Conservation (phyloP, 495 filamentous ascomycete genomes). For the Lepraria neglecta region DNA sequence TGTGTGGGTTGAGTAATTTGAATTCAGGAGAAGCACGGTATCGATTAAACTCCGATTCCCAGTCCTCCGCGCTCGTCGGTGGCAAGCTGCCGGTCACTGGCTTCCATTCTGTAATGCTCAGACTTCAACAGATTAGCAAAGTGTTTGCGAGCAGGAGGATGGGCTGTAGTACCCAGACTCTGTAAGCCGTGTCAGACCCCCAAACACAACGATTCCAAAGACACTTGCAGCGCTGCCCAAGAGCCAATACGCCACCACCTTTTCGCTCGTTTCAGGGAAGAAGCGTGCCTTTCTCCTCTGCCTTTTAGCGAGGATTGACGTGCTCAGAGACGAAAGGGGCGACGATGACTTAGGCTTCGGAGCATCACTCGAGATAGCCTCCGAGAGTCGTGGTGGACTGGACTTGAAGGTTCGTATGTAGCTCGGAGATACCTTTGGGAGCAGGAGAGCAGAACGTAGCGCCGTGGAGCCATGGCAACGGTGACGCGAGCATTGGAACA, state of each 20-base stretch:
- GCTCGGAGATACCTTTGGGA: constrained; percentile 25
- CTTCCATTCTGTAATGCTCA: constrained; percentile 99
- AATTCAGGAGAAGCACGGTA: constrained; percentile 90
- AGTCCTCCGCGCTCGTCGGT: constrained; percentile 65
- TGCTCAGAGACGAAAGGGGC: constrained; percentile 23
- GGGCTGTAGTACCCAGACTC: constrained; percentile 73
- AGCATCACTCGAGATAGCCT: not conserved
- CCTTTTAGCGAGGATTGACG: not conserved
- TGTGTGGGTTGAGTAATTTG: constrained; percentile 79
- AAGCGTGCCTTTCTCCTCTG: constrained; percentile 26
- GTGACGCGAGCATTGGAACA: constrained; percentile 48
- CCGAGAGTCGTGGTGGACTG: constrained; percentile 15
- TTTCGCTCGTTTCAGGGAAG: constrained; percentile 69
- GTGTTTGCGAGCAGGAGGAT: constrained; percentile 18
- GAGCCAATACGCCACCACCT: constrained; percentile 83
- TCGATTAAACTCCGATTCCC: constrained; percentile 86
- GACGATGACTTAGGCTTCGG: constrained; percentile 8
- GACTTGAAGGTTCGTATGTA: constrained; percentile 21
- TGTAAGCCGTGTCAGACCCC: constrained; percentile 85
- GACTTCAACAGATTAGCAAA: constrained; percentile 43
- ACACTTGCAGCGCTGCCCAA: constrained; percentile 84
- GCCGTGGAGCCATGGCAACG: constrained; percentile 35
- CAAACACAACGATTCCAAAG: constrained; percentile 94
- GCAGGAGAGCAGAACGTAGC: not conserved
- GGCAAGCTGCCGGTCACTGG: constrained; percentile 93